Percentiles rank a stretch among this genome's conserved stretches.
These are phyloP conservation scores for Hordeum marinum DNA, from an alignment of 176 grass and related monocot genomes.

Conservation along the genomic window DNA sequence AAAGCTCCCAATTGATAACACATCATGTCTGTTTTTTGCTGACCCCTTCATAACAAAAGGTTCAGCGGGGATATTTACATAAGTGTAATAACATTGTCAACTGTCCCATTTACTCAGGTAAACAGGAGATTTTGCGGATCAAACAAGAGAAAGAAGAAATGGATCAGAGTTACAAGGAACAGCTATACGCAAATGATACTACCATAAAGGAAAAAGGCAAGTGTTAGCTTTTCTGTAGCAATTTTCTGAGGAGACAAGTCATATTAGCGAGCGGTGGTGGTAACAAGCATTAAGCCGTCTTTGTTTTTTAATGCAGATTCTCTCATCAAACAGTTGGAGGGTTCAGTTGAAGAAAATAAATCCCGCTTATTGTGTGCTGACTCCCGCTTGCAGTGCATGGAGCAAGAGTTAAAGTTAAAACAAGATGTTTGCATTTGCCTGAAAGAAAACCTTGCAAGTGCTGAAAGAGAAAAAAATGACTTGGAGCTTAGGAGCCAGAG, in stretches of 20 bases:
- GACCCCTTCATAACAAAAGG: too few relatives aligned
- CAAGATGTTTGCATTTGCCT: conserved; percentile 57
- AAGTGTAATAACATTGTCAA: background rate
- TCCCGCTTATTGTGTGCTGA: conserved; percentile 41
- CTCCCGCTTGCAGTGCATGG: conserved; percentile 58
- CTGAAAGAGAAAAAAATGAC: conserved; percentile 61
- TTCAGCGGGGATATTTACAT: background rate
- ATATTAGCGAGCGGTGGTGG: background rate
- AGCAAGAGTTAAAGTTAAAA: conserved; percentile 67
- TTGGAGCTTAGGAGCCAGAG: conserved; percentile 53
- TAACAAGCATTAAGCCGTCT: background rate
- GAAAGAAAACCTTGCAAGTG: conserved; percentile 48
- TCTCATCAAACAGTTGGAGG: conserved; percentile 66
- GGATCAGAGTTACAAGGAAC: conserved; percentile 50
- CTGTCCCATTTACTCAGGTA: conserved; percentile 41
- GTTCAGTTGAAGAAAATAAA: conserved; percentile 55
- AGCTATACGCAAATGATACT: conserved; percentile 43
- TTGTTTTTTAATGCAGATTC: conserved; percentile 52
- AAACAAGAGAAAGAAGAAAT: conserved; percentile 84
- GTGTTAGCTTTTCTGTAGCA: conserved; percentile 23
- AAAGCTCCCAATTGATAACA: too few relatives aligned
- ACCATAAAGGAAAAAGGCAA: conserved; percentile 73
- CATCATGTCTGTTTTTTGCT: too few relatives aligned
- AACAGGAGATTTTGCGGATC: conserved; percentile 60
- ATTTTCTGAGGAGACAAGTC: background rate